Percentiles rank a stretch among this genome's conserved stretches.
These are phyloP conservation scores for Lasiodiplodia citricola DNA, from an alignment of 2,329 filamentous ascomycete species.

Conservation along the genomic window DNA sequence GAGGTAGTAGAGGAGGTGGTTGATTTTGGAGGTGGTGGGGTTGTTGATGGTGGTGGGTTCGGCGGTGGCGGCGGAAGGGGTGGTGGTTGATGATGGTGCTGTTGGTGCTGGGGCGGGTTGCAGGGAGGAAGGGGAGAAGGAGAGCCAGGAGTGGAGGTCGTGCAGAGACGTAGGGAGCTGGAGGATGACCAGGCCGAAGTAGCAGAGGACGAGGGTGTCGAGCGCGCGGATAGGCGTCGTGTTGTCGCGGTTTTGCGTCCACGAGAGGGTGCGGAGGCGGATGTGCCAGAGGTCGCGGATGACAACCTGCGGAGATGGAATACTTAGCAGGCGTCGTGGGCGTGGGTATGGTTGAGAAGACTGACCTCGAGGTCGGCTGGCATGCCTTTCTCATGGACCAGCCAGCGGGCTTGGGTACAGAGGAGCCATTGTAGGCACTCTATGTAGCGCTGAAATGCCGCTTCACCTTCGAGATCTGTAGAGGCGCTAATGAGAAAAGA, in stretches of 20 bases:
- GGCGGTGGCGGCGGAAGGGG: too few species aligned
- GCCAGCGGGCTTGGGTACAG: slow-evolving; percentile 77
- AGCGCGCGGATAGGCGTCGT: slow-evolving; percentile 60
- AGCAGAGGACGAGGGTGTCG: slow-evolving; percentile 79
- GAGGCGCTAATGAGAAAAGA: background rate
- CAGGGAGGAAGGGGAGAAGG: background rate
- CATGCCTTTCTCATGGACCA: slow-evolving; percentile 70
- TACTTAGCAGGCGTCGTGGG: background rate
- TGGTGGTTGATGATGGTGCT: background rate
- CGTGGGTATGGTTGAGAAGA: background rate
- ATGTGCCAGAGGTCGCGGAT: slow-evolving; percentile 87
- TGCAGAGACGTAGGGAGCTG: slow-evolving; percentile 76
- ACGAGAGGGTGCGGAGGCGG: slow-evolving; percentile 59
- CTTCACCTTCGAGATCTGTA: slow-evolving; percentile 63
- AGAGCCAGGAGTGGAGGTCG: slow-evolving; percentile 71
- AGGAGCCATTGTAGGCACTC: slow-evolving; percentile 85
- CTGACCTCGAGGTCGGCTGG: slow-evolving; percentile 73
- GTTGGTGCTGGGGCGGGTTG: background rate
- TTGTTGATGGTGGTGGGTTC: too few species aligned
- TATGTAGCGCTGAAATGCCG: slow-evolving; percentile 78
- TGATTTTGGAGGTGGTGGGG: slow-evolving; percentile 45
- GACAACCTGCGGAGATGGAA: slow-evolving; percentile 47
- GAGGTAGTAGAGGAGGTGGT: slow-evolving; percentile 73
- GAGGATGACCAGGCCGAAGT: slow-evolving; percentile 76
- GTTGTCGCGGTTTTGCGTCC: slow-evolving; percentile 52